Evolutionary conservation across 192 early-diverging fungal species (phyloP).

Genomic region (Funneliformis mosseae): DNA sequence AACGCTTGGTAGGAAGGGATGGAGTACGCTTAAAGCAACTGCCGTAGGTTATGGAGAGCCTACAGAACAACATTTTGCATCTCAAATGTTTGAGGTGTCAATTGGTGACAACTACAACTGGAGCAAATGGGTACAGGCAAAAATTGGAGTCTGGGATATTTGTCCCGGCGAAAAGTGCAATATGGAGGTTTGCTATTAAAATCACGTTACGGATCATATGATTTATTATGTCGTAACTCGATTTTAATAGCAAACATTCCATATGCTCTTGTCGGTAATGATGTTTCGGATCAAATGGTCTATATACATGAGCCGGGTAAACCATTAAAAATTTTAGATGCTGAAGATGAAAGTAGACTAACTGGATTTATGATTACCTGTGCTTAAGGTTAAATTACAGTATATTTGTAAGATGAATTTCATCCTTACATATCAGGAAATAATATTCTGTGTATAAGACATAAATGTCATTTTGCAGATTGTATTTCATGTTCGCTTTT

Average conservation of each 20-base stretch:
- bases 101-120: constrained; percentile 10
- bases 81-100: constrained; percentile 5
- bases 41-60: background rate
- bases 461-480: too few relatives aligned
- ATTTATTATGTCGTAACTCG: too few relatives aligned
- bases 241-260: too few relatives aligned
- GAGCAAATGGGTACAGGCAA: constrained; percentile 21
- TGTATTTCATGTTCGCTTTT: too few relatives aligned
- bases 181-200: too few relatives aligned
- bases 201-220: too few relatives aligned
- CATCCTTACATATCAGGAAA: too few relatives aligned
- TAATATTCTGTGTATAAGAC: too few relatives aligned
- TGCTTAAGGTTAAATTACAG: too few relatives aligned
- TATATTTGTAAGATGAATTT: too few relatives aligned
- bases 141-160: constrained; percentile 20
- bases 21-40: background rate
- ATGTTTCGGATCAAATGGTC: constrained; percentile 26
- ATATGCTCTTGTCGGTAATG: constrained; percentile 31
- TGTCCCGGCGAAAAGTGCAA: background rate
- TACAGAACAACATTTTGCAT: too few relatives aligned
- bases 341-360: background rate
- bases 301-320: background rate
- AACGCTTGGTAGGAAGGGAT: background rate
- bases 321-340: constrained; percentile 9
- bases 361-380: background rate